Percentiles rank a stretch among this genome's conserved stretches.
phyloP scores from a whole-genome alignment of 2,329 filamentous ascomycete genomes.

The Ceratocystis harringtonii region DNA sequence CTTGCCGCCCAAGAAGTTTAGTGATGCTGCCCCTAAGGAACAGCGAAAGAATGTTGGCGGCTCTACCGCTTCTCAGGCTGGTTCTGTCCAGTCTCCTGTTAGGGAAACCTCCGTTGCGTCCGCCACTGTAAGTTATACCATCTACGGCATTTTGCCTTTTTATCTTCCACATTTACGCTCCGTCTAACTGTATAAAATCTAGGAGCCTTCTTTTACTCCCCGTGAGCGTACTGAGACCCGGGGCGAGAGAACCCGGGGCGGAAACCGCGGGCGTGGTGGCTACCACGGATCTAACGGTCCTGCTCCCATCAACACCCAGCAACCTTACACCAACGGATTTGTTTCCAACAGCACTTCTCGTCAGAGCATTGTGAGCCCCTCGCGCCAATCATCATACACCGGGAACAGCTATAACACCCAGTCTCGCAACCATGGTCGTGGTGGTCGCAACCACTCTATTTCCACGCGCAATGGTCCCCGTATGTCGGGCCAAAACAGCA shows the following conservation, averaged over 20 bases:
- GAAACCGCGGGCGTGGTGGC: conserved; percentile 32
- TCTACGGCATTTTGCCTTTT: neutral
- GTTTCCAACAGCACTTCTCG: conserved; percentile 11
- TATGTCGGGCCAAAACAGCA: conserved; percentile 10
- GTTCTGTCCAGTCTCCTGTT: conserved; percentile 13
- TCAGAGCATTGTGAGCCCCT: conserved; percentile 16
- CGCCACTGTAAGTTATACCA: conserved; percentile 28
- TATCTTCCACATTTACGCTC: neutral
- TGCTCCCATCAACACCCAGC: conserved; percentile 19
- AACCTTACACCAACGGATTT: conserved; percentile 8
- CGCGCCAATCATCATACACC: conserved; percentile 14
- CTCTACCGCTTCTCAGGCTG: conserved; percentile 22
- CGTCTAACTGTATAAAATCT: neutral
- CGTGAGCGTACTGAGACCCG: conserved; percentile 25
- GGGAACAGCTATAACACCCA: conserved; percentile 13
- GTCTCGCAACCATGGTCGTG: conserved; percentile 12
- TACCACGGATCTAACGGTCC: conserved; percentile 25
- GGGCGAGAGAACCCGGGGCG: conserved; percentile 30
- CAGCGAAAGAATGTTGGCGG: conserved; percentile 31
- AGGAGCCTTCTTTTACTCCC: conserved; percentile 13
- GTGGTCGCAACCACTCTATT: conserved; percentile 26
- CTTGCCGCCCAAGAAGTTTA: conserved; percentile 25
- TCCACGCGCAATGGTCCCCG: conserved; percentile 26
- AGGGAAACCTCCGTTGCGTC: conserved; percentile 27
- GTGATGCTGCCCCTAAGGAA: conserved; percentile 29